Percentiles rank a stretch among this genome's conserved stretches.
Conservation (phyloP, 306 rosid species). For the Ziziphus jujuba region DNA sequence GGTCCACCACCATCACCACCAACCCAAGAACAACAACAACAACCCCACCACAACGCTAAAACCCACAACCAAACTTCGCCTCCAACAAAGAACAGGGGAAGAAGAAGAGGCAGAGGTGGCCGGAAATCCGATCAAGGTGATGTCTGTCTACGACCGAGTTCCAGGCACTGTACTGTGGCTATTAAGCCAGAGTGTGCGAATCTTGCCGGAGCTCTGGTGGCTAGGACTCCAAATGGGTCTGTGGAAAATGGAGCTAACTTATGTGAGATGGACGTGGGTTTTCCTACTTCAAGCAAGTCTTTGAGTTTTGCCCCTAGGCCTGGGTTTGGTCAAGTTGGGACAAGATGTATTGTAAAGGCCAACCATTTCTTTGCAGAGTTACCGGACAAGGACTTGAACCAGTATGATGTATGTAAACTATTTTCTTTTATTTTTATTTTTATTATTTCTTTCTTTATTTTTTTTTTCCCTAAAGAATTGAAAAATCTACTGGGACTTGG, state of each 20-base stretch:
- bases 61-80: slow-evolving; percentile 58
- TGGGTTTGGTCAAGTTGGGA: slow-evolving; percentile 89
- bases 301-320: slow-evolving; percentile 82
- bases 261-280: slow-evolving; percentile 59
- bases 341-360: slow-evolving; percentile 91
- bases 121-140: slow-evolving; percentile 86
- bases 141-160: slow-evolving; percentile 75
- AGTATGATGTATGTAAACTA: slow-evolving; percentile 95
- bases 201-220: slow-evolving; percentile 26
- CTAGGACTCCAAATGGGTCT: slow-evolving; percentile 31
- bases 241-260: slow-evolving; percentile 45
- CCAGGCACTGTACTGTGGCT: slow-evolving; percentile 63
- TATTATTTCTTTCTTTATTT: background rate
- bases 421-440: slow-evolving; percentile 24
- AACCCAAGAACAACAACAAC: no score
- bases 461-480: background rate
- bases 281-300: slow-evolving; percentile 83
- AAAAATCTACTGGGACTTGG: slow-evolving; percentile 9
- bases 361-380: slow-evolving; percentile 97
- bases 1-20: slow-evolving; percentile 61
- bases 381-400: slow-evolving; percentile 96
- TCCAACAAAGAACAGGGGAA: slow-evolving; percentile 64
- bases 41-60: slow-evolving; percentile 29
- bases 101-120: slow-evolving; percentile 85
- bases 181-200: slow-evolving; percentile 32